A percentile compares a stretch with the other conserved stretches of the same genome.
Conservation (phyloP, 352 stramenopile genomes). For the Peronospora destructor region DNA sequence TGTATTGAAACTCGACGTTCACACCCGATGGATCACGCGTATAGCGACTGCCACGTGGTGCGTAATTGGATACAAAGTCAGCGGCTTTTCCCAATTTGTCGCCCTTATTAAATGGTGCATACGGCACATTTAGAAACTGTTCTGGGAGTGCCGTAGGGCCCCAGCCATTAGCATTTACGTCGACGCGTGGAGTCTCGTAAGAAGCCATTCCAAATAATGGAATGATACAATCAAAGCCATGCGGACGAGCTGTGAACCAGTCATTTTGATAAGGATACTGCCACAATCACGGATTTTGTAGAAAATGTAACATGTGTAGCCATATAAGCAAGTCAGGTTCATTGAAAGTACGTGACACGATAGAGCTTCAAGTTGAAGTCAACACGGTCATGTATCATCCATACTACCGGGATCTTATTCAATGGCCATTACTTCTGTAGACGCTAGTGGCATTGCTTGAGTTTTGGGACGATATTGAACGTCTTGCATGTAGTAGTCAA, state of each 20-base stretch:
- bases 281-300: neutral
- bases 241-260: conserved; percentile 9
- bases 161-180: conserved; percentile 81
- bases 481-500: conserved; percentile 38
- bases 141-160: conserved; percentile 79
- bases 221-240: conserved; percentile 14
- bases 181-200: conserved; percentile 68
- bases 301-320: neutral
- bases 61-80: conserved; percentile 88
- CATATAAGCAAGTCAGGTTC: neutral
- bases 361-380: conserved; percentile 1
- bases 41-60: conserved; percentile 43
- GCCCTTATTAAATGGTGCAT: conserved; percentile 92
- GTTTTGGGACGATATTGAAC: neutral
- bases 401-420: conserved; percentile 9
- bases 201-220: conserved; percentile 44
- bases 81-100: conserved; percentile 92
- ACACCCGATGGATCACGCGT: conserved; percentile 72
- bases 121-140: conserved; percentile 91
- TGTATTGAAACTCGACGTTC: conserved; percentile 93
- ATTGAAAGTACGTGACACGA: neutral
- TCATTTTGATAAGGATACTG: conserved; percentile 7
- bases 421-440: conserved; percentile 17
- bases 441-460: neutral
- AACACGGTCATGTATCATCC: neutral